Evolutionary conservation across 2,329 filamentous ascomycete genomes (phyloP), one percentile per base, ranked within the genome.

Genomic region (Diplodia mutila): DNA sequence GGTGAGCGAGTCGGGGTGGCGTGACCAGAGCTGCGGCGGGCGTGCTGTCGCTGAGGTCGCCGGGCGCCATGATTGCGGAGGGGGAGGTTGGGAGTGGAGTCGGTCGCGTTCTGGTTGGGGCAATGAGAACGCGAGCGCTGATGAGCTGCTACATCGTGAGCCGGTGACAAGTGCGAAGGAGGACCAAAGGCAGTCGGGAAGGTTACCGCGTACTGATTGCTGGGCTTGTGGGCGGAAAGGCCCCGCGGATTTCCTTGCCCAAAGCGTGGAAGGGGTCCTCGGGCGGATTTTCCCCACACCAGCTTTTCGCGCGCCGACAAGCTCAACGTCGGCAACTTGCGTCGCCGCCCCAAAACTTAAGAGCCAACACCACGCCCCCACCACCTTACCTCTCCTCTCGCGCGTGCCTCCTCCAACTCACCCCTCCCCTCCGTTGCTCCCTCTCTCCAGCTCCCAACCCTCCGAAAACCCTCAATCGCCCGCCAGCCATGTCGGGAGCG

Each of bases 251-350:
- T 23, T 11, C 29, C 39, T 63, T 63, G 46, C 59, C 46, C 59
- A 63, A 63, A 63, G 59, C 59, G 59, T 51, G 21, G 59, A 63
- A 63, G 59, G 59, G 59, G 59, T 63, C 59, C 59, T 51, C 46
- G 59, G 59, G 27, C 46, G 46, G 59, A 51, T 51, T 51, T 63
- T 63, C 59, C 59, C 59, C 59, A 63, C 59, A 63, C 46, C 59
- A 63, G 46, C 59, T 63, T 63, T 63, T 63, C 59, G 55, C 29
- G 57, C 11, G 57, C n/a, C 29, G 32, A 34, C 8, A 7, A 9
- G 59, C 59, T 63, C 59, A 63, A 63, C 59, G 27, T 51, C 59
- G 59, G 59, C 59, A 37, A 18, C 59, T 9, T 42, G 32, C 32
- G 32, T 61, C 59, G 59, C 42, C 59, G 14, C 29, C 16, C 23